Evolutionary conservation across 129 eudicot genomes (phyloP).

Genomic region (Logfia minima): DNA sequence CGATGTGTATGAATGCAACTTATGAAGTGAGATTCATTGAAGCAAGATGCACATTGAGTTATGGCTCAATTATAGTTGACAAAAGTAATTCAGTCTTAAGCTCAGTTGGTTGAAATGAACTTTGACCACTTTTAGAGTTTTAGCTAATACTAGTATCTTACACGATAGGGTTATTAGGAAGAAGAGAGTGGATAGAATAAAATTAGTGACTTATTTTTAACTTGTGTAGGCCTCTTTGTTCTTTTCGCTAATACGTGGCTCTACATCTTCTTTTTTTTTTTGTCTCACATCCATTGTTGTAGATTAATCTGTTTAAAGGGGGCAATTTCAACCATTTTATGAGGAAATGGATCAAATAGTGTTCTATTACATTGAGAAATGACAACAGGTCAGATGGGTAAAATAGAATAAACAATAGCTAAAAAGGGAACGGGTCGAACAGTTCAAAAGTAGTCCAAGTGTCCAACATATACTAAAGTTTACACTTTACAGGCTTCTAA

Average conservation of each 20-base stretch:
- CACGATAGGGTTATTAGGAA: not conserved
- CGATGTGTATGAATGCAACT: not conserved
- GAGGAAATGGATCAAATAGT: not conserved
- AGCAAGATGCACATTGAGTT: not conserved
- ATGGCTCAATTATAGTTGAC: not conserved
- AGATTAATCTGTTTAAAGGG: not conserved
- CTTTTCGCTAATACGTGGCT: not conserved
- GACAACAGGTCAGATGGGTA: not conserved
- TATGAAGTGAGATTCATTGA: not conserved
- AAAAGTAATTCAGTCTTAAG: not conserved
- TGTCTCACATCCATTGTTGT: not conserved
- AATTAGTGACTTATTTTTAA: not conserved
- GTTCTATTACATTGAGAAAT: not conserved
- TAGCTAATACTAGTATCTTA: not conserved
- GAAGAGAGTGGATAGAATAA: not conserved
- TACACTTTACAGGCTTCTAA: not conserved
- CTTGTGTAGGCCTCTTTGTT: not conserved
- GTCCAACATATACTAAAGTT: not conserved
- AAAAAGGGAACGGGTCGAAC: not conserved
- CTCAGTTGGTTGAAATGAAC: not conserved
- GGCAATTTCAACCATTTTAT: not conserved
- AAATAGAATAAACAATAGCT: not conserved
- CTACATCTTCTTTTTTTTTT: too few species aligned
- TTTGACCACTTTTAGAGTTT: not conserved
- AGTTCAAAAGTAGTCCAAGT: not conserved